These are phyloP conservation scores for Trichosporon sp. DNA, from an alignment of 1,284 basidiomycete genomes.

Conservation along the genomic window DNA sequence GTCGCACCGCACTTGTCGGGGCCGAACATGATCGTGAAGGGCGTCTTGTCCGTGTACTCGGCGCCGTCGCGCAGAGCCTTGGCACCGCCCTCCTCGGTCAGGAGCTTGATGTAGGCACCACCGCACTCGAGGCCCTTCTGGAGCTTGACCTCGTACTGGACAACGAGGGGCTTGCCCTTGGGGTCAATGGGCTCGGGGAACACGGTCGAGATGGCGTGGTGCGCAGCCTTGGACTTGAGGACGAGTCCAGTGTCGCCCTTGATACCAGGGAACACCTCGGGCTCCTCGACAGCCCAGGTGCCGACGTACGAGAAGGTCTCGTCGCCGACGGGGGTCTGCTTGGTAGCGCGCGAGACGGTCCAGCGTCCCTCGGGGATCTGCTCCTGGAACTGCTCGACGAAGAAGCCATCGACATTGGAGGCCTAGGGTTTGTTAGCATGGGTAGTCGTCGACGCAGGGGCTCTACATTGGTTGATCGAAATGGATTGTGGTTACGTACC, in stretches of 20 bases:
- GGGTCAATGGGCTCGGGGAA: constrained; percentile 72
- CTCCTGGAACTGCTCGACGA: constrained; percentile 94
- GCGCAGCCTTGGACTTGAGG: constrained; percentile 57
- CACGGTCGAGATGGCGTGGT: constrained; percentile 92
- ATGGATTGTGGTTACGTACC: constrained; percentile 27
- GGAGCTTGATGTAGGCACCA: constrained; percentile 97
- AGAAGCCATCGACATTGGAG: constrained; percentile 78
- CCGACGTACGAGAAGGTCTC: constrained; percentile 96
- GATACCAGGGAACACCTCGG: constrained; percentile 62
- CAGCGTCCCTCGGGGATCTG: constrained; percentile 69
- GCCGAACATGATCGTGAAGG: constrained; percentile 96
- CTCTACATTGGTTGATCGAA: too few relatives aligned
- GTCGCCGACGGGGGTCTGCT: constrained; percentile 87
- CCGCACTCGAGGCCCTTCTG: constrained; percentile 99
- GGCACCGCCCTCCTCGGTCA: constrained; percentile 52
- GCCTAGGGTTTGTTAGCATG: constrained; percentile 52
- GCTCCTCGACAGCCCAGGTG: constrained; percentile 93
- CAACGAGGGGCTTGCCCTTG: constrained; percentile 80
- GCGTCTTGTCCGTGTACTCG: constrained; percentile 95
- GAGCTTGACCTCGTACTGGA: constrained; percentile 99
- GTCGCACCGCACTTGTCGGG: constrained; percentile 56
- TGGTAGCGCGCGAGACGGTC: constrained; percentile 94
- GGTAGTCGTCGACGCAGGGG: too few relatives aligned
- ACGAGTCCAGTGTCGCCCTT: constrained; percentile 83
- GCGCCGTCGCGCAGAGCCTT: constrained; percentile 87